These are phyloP conservation scores for Melaleuca alternifolia DNA, from an alignment of 345 rosid species.

Conservation along the genomic window DNA sequence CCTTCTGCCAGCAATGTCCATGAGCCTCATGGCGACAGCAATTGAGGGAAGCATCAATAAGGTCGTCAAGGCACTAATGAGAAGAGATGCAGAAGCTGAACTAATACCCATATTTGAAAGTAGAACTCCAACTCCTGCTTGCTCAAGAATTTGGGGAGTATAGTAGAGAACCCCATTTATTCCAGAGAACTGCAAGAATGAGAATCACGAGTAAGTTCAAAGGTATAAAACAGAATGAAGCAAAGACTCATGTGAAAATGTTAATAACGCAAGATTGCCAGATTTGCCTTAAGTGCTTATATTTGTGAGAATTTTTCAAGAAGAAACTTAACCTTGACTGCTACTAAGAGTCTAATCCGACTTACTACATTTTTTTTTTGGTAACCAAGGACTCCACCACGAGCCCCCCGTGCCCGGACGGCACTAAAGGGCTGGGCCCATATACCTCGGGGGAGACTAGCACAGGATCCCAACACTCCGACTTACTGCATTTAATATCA, in stretches of 20 bases:
- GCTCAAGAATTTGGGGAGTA: slow-evolving; percentile 37
- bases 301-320: neutral
- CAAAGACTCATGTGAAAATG: neutral
- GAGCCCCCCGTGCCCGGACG: too few species aligned
- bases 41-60: slow-evolving; percentile 36
- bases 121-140: slow-evolving; percentile 36
- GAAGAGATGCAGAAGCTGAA: slow-evolving; percentile 26
- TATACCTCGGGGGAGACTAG: too few species aligned
- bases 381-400: too few species aligned
- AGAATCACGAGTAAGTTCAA: neutral
- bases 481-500: neutral
- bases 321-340: neutral
- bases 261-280: neutral
- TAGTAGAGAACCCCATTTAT: slow-evolving; percentile 42
- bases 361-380: too few species aligned
- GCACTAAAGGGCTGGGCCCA: too few species aligned
- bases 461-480: too few species aligned
- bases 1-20: slow-evolving; percentile 42
- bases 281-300: neutral
- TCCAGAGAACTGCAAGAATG: slow-evolving; percentile 18
- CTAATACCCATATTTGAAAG: slow-evolving; percentile 23
- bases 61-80: slow-evolving; percentile 19
- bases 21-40: slow-evolving; percentile 32
- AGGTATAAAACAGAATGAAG: neutral
- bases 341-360: neutral